phyloP scores from a whole-genome alignment of 192 early-diverging fungal species.

The Coemansia sp. region DNA sequence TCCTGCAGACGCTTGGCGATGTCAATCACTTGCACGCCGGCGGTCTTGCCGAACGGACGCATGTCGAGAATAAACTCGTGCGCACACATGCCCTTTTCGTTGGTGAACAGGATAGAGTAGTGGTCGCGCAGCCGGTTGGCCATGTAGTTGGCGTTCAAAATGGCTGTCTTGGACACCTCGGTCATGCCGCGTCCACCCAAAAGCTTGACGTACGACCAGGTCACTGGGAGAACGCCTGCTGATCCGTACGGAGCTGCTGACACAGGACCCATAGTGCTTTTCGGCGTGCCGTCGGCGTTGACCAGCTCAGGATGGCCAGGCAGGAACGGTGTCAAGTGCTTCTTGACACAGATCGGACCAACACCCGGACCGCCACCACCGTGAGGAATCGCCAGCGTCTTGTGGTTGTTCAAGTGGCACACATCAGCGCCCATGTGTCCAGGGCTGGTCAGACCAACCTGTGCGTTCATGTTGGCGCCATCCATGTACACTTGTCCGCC shows the following conservation, averaged over 20 bases:
- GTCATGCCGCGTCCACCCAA: slow-evolving; percentile 93
- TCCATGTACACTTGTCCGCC: slow-evolving; percentile 99
- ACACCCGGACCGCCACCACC: slow-evolving; percentile 99
- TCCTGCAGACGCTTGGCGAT: slow-evolving; percentile 99
- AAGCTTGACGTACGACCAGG: slow-evolving; percentile 98
- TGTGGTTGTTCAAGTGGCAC: slow-evolving; percentile 99
- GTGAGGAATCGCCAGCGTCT: slow-evolving; percentile 98
- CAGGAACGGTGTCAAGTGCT: slow-evolving; percentile 87
- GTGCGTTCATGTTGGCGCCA: slow-evolving; percentile 89
- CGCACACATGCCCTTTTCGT: slow-evolving; percentile 93
- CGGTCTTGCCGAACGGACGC: slow-evolving; percentile 76
- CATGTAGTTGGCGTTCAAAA: slow-evolving; percentile 99
- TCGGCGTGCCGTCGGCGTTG: slow-evolving; percentile 61
- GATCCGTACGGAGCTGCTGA: slow-evolving; percentile 97
- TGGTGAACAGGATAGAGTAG: slow-evolving; percentile 91
- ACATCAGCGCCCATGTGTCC: slow-evolving; percentile 98
- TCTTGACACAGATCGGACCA: slow-evolving; percentile 93
- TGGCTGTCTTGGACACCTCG: slow-evolving; percentile 82
- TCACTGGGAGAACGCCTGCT: slow-evolving; percentile 93
- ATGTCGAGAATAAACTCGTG: slow-evolving; percentile 99
- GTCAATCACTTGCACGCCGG: slow-evolving; percentile 90
- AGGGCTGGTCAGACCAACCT: slow-evolving; percentile 79
- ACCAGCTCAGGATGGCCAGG: slow-evolving; percentile 87
- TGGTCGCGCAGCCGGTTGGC: slow-evolving; percentile 82
- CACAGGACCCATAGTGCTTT: slow-evolving; percentile 83